Evolutionary conservation across 1,139 yeast species (phyloP), one percentile per base, ranked within the genome.

Genomic region (Arxiozyma bovina): DNA sequence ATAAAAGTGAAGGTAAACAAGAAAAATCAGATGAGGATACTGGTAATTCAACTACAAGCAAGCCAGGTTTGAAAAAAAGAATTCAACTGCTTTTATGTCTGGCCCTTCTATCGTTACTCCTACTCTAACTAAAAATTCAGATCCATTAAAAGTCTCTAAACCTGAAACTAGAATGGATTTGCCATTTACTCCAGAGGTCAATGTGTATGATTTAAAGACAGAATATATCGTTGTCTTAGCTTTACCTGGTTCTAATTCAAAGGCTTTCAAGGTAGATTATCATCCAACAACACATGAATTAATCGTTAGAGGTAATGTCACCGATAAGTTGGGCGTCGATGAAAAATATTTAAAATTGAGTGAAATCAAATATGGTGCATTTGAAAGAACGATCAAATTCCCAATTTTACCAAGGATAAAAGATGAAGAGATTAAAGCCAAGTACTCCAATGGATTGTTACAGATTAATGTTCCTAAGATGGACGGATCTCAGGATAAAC

Each of bases 141-240:
- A 70, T 48, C 73, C 76, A 11, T 58, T 75, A 41, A 74, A 77
- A 62, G 73, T 77, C 15, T 77, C 81, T 9, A 73, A 74, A 51
- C 78, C 80, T 8, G 78, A 77, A 44, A 68, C 70, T n/a, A 65
- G 73, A 48, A 61, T 72, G 34, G 68, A 70, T 21, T 56, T 73
- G 48, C 81, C 81, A 58, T 78, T 77, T 55, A 73, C 82, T 7
- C 84, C 85, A n/a, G 76, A 79, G 52, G 69, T 79, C 9, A 82
- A 80, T 59, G 75, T 80, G 20, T 79, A 79, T 59, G 82, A 80
- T 55, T 69, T 73, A 45, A 72, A 73, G 5, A 71, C 70, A 11
- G 67, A 72, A 20, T 80, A 78, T 59, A 62, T 72, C 20, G 74
- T 79, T 17, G 76, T 75, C 2, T 66, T 79, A 9, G 76, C 83